Conservation (phyloP, 441 rosid genomes). For the Sinapis alba region DNA sequence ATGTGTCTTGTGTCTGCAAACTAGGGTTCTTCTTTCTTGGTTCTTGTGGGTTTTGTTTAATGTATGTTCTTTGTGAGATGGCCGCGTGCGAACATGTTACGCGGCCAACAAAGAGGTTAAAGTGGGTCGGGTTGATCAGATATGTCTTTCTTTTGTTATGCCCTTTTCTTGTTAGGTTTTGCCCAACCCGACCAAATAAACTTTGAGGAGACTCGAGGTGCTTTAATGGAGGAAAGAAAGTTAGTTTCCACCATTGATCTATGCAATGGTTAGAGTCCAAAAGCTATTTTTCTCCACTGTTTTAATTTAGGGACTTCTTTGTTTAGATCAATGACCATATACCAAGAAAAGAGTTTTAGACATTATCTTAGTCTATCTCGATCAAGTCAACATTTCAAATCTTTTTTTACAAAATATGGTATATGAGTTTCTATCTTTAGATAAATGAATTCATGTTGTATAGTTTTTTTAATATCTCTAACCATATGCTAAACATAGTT, state of each 20-base stretch:
- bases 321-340: constrained; percentile 12
- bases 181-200: constrained; percentile 36
- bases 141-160: neutral
- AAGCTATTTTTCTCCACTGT: constrained; percentile 30
- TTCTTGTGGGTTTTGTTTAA: neutral
- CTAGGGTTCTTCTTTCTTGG: constrained; percentile 2
- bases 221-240: constrained; percentile 24
- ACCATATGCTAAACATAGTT: constrained; percentile 27
- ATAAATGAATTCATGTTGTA: constrained; percentile 3
- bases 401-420: neutral
- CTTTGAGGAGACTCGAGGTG: constrained; percentile 21
- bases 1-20: constrained; percentile 14
- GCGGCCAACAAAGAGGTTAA: constrained; percentile 34
- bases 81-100: constrained; percentile 31
- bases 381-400: neutral
- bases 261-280: constrained; percentile 5
- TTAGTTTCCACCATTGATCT: constrained; percentile 26
- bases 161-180: constrained; percentile 14
- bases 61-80: constrained; percentile 31
- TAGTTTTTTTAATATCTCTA: neutral
- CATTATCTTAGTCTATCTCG: neutral
- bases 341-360: neutral
- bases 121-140: constrained; percentile 34
- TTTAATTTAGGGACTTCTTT: constrained; percentile 26
- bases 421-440: constrained; percentile 7